Base-by-base conservation (phyloP, 495 filamentous ascomycete species). In the Rhypophila decipiens region DNA sequence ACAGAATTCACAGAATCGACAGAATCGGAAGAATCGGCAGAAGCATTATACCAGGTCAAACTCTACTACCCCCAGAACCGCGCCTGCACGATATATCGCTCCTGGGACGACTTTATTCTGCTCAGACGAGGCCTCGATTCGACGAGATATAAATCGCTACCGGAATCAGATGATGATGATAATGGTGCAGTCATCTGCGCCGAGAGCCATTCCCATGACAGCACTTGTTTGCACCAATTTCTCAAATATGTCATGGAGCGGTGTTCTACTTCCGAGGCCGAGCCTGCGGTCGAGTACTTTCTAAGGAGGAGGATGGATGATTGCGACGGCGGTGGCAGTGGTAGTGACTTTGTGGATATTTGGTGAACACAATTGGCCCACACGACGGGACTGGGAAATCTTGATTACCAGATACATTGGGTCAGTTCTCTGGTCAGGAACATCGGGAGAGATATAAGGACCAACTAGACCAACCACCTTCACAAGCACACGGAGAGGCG, bases 1-100 rank as follows among this genome's bases (percentile, higher is more conserved):
- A n/a, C n/a, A n/a, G n/a, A n/a, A n/a, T n/a, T n/a, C n/a, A n/a
- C n/a, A n/a, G n/a, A n/a, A n/a, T n/a, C 38, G 11, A 24, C 8
- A 13, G 35, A 21, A 8, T 5, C 19, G 17, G n/a, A 24, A 5
- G 36, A 36, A 24, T 2, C 19, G 18, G 31, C 29, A 24, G 27
- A 7, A 13, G 27, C 13, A 31, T 7, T 53, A 13, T 61, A 50
- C 53, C 47, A 53, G 18, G 42, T 66, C 17, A 54, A 45, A 12
- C 58, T 66, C 2, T 53, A 51, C 49, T 66, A 63, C 42, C 5
- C 37, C 17, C 50, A 49, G 27, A 64, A 66, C 59, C 58, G 63
- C 9, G 59, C 63, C 22, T 66, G 63, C 56, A 53, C 49, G 23
- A 48, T 66, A 42, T 49, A 49, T 49, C 61, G 61, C 31, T 42